A percentile compares a stretch with the other conserved stretches of the same genome.
phyloP scores from a whole-genome alignment of 2,329 filamentous ascomycete species.

The Hirsutella rhossiliensis region DNA sequence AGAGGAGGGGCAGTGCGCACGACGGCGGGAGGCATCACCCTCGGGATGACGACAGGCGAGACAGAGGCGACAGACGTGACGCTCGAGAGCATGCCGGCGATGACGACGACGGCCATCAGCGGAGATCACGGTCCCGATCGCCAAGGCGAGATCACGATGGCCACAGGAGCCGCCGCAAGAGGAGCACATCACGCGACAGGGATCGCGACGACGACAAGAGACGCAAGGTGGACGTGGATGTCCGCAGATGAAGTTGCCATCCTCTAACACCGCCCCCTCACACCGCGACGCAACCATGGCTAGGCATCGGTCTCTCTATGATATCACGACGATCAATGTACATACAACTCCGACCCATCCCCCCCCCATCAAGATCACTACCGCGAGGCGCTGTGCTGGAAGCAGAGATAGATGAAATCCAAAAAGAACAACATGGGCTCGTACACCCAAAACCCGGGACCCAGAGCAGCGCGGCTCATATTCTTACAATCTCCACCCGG shows the following conservation, averaged over 20 bases:
- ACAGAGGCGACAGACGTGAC: neutral
- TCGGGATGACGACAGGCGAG: neutral
- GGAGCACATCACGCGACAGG: constrained; percentile 42
- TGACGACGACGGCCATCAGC: constrained; percentile 4
- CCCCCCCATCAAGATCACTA: neutral
- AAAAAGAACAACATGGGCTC: neutral
- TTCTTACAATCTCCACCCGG: constrained; percentile 76
- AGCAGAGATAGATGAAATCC: neutral
- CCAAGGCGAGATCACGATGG: constrained; percentile 33
- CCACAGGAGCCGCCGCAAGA: constrained; percentile 38
- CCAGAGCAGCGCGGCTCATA: constrained; percentile 29
- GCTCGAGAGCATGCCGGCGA: constrained; percentile 4
- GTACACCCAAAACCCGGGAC: neutral
- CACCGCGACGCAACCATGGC: neutral
- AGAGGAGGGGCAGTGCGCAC: constrained; percentile 13
- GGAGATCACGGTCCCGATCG: constrained; percentile 33
- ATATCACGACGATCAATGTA: neutral
- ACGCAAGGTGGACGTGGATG: constrained; percentile 34
- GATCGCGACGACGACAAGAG: constrained; percentile 50
- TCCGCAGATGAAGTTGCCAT: constrained; percentile 13
- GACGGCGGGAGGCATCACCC: neutral
- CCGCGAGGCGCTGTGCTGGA: neutral
- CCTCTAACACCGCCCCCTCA: neutral
- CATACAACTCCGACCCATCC: neutral
- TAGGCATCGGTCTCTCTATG: neutral